Evolutionary conservation across 441 rosid genomes (phyloP).

Genomic region (Euphorbia neoarborescens): DNA sequence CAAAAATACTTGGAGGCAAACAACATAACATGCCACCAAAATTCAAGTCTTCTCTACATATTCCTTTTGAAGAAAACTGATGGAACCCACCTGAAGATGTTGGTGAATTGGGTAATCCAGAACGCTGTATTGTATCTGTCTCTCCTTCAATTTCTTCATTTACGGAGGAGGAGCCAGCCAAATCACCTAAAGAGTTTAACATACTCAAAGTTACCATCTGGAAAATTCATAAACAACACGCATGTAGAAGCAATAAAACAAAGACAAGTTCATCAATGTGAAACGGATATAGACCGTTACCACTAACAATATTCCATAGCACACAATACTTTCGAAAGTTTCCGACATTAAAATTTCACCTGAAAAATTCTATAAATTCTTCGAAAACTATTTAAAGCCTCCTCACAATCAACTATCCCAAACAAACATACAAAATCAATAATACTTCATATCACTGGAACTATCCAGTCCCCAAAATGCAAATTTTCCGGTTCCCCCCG

Average conservation of each 20-base stretch:
- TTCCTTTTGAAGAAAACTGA: slow-evolving; percentile 81
- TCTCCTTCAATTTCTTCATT: slow-evolving; percentile 51
- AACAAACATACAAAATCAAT: not conserved
- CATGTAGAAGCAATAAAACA: not conserved
- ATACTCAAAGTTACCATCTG: not conserved
- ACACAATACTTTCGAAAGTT: not conserved
- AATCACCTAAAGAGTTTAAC: slow-evolving; percentile 49
- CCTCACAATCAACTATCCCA: not conserved
- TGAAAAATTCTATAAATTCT: not conserved
- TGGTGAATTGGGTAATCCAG: slow-evolving; percentile 89
- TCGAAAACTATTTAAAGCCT: not conserved
- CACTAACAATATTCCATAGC: not conserved
- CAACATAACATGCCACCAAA: slow-evolving; percentile 66
- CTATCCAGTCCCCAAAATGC: not conserved
- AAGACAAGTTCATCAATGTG: not conserved
- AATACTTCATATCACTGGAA: not conserved
- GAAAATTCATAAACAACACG: not conserved
- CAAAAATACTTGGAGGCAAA: slow-evolving; percentile 53
- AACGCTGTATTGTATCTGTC: slow-evolving; percentile 37
- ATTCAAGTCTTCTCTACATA: slow-evolving; percentile 70
- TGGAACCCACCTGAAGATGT: slow-evolving; percentile 99
- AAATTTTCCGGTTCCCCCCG: not conserved
- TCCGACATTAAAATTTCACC: not conserved
- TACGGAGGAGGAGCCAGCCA: slow-evolving; percentile 74
- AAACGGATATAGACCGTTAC: not conserved